These are phyloP conservation scores for Pleurotus pulmonarius DNA, from an alignment of 768 basidiomycete species.

Conservation along the genomic window DNA sequence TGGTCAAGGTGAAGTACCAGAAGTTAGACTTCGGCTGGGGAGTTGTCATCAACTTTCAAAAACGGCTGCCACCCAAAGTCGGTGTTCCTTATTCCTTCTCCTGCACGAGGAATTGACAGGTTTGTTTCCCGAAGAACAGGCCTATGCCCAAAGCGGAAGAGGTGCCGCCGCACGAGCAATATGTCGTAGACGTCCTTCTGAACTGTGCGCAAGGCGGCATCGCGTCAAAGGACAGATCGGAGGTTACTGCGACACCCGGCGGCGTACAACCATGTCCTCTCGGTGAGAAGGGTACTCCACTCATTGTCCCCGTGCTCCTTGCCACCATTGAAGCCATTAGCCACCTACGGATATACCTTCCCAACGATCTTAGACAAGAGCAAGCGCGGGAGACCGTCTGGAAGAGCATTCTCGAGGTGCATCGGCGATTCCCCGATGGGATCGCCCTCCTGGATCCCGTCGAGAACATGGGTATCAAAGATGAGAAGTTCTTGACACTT, in stretches of 20 bases:
- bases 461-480: constrained; percentile 93
- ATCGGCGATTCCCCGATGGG: constrained; percentile 84
- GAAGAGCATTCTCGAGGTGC: constrained; percentile 91
- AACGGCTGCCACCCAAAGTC: constrained; percentile 81
- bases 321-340: constrained; percentile 85
- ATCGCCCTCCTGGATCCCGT: constrained; percentile 87
- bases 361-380: constrained; percentile 83
- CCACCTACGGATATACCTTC: constrained; percentile 81
- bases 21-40: constrained; percentile 97
- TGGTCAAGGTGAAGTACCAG: constrained; percentile 88
- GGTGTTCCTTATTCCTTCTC: constrained; percentile 8
- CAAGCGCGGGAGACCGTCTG: constrained; percentile 77
- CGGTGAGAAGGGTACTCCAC: constrained; percentile 72
- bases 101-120: too few species aligned
- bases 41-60: constrained; percentile 87
- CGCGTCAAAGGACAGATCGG: constrained; percentile 56
- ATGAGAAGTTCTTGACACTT: constrained; percentile 86
- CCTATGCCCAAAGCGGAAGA: constrained; percentile 68
- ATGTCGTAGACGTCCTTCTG: constrained; percentile 89
- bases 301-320: constrained; percentile 86
- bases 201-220: constrained; percentile 65
- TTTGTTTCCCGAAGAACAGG: constrained; percentile 42
- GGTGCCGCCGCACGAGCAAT: constrained; percentile 81
- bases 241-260: constrained; percentile 52
- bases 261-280: constrained; percentile 73